Conservation (phyloP, 805 yeast species). For the Barnettozyma sucrosica region DNA sequence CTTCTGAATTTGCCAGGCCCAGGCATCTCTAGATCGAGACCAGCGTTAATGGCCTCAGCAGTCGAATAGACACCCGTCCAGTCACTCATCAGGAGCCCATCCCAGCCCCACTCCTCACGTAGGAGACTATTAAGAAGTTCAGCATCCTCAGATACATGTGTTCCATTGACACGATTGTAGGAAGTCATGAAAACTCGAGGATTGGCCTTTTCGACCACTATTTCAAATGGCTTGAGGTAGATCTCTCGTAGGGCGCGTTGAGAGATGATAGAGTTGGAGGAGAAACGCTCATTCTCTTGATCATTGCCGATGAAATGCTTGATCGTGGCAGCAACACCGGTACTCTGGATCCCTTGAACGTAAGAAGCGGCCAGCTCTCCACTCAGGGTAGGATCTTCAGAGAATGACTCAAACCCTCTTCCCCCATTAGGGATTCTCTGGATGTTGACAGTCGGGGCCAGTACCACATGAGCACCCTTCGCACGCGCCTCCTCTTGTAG, state of each 20-base stretch:
- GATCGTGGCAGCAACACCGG: slow-evolving; percentile 38
- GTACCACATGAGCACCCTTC: slow-evolving; percentile 44
- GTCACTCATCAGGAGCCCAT: slow-evolving; percentile 53
- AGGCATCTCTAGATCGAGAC: slow-evolving; percentile 61
- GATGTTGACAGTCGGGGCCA: slow-evolving; percentile 46
- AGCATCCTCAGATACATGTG: slow-evolving; percentile 42
- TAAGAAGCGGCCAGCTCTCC: slow-evolving; percentile 40
- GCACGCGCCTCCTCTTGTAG: slow-evolving; percentile 48
- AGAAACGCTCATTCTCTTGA: slow-evolving; percentile 47
- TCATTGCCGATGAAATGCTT: slow-evolving; percentile 43
- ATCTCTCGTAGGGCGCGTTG: slow-evolving; percentile 59
- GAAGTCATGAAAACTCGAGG: slow-evolving; percentile 55
- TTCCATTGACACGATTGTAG: slow-evolving; percentile 57
- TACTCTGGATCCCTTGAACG: slow-evolving; percentile 47
- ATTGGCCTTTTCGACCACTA: slow-evolving; percentile 45
- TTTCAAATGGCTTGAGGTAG: slow-evolving; percentile 53
- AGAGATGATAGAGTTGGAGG: slow-evolving; percentile 42
- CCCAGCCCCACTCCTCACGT: slow-evolving; percentile 50
- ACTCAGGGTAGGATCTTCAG: slow-evolving; percentile 50
- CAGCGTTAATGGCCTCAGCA: slow-evolving; percentile 42
- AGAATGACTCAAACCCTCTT: slow-evolving; percentile 52
- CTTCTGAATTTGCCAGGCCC: slow-evolving; percentile 46
- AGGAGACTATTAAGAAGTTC: slow-evolving; percentile 39
- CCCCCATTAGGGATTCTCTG: slow-evolving; percentile 56
- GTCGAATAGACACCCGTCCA: slow-evolving; percentile 54